Base-by-base conservation (phyloP, 2,329 filamentous ascomycete species). In the Aspergillus flavus region DNA sequence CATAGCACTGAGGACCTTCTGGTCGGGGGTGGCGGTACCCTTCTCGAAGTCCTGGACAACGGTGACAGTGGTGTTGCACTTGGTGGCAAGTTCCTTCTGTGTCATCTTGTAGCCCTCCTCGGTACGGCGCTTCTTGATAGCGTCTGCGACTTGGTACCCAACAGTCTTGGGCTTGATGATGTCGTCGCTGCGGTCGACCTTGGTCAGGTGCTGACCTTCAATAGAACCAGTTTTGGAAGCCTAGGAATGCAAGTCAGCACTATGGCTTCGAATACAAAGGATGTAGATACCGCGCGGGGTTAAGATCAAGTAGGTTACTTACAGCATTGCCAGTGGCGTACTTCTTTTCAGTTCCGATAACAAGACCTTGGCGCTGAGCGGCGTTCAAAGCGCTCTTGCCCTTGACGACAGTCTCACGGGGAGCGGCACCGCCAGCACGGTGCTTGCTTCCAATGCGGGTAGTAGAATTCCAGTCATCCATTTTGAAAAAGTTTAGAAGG, bases 111-210 rank as follows among this genome's bases (percentile, higher is more conserved):
- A 93, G 80, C 91, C 91, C 78, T 92, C 89, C 77, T 90, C 88
- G 76, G 88, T 89, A 68, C 95, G 91, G 61, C 91, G 87, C 74
- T 90, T 86, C 74, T 88, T 86, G 82, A 98, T 97, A 69, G 90
- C 91, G 69, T 92, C 88, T 73, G 91, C 93, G 68, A 98, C 92
- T 61, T 87, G 85, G 74, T 86, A 85, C 77, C 93, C 93, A 63
- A 97, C 85, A 54, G 93, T 96, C 84, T 96, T 96, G 76, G 93
- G 94, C 84, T 97, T 97, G 82, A 98, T 90, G 82, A 97, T 97
- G 78, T 97, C 95, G 84, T 98, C 94, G 78, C 89, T 90, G 71
- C 94, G 94, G 85, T 98, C 95, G 80, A 99, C 94, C 85, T 98
- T 97, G 71, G 95, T 98, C 69, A 98, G 86, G 77, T 92, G 94